Percentiles rank a stretch among this genome's conserved stretches.
These are phyloP conservation scores for Solanum gracilifrons DNA, from an alignment of 257 asterid species.

Conservation along the genomic window DNA sequence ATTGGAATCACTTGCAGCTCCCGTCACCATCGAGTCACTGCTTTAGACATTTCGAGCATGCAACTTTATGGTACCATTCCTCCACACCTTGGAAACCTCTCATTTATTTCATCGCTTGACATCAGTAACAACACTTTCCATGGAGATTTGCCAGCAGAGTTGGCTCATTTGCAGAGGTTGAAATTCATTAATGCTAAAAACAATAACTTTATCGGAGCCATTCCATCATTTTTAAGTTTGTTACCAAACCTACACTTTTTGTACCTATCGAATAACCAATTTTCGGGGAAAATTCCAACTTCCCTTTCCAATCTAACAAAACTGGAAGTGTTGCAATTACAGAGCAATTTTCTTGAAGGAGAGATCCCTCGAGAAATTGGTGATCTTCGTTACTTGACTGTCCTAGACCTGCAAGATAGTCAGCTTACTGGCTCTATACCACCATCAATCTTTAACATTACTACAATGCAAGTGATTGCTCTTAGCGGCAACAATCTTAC, in stretches of 20 bases:
- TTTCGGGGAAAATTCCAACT: background rate
- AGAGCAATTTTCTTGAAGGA: background rate
- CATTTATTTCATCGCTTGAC: background rate
- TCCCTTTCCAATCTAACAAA: background rate
- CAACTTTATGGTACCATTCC: background rate
- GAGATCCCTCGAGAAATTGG: background rate
- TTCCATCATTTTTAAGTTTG: background rate
- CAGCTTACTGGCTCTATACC: background rate
- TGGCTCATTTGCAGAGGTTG: background rate
- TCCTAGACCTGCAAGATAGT: background rate
- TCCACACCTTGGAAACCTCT: background rate
- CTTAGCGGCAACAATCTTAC: background rate
- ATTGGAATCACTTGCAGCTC: background rate
- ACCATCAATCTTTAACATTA: background rate
- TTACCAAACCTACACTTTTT: fast-evolving
- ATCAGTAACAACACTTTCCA: background rate
- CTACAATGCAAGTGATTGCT: background rate
- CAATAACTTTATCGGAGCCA: background rate
- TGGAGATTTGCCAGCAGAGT: background rate
- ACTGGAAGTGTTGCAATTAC: fast-evolving
- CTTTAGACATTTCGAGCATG: background rate
- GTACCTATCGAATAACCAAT: background rate
- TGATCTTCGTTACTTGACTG: background rate
- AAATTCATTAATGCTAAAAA: fast-evolving
- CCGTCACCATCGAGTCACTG: background rate